phyloP scores from a whole-genome alignment of 2,329 filamentous ascomycete genomes.

The Lachnellula arida region DNA sequence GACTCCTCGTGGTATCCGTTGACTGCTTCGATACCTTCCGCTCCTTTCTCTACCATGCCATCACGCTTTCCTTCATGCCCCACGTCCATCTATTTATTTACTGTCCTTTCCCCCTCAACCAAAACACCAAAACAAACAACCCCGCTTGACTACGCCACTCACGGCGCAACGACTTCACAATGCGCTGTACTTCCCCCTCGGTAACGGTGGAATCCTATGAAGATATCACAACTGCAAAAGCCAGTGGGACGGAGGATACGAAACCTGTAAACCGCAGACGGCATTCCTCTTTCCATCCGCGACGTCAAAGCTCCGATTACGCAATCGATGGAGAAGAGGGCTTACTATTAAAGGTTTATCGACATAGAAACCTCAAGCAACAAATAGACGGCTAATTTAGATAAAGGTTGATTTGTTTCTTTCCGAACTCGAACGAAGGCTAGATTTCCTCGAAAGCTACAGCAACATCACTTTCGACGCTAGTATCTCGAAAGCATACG shows the following conservation, averaged over 20 bases:
- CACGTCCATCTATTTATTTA: not conserved
- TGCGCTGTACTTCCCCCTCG: slow-evolving; percentile 30
- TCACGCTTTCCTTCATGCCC: not conserved
- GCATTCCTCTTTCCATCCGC: slow-evolving; percentile 53
- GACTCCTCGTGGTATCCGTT: not conserved
- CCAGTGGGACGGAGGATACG: slow-evolving; percentile 17
- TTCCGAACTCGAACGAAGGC: slow-evolving; percentile 75
- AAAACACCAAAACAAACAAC: not conserved
- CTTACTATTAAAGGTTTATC: slow-evolving; percentile 50
- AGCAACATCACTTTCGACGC: slow-evolving; percentile 78
- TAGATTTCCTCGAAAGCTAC: slow-evolving; percentile 86
- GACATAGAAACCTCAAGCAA: not conserved
- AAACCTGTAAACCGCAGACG: slow-evolving; percentile 34
- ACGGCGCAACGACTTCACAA: slow-evolving; percentile 14
- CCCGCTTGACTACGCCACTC: not conserved
- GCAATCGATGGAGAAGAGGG: slow-evolving; percentile 60
- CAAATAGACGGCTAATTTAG: slow-evolving; percentile 6
- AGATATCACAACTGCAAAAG: slow-evolving; percentile 17
- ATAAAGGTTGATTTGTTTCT: slow-evolving; percentile 72
- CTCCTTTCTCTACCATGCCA: not conserved
- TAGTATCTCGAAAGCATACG: slow-evolving; percentile 78
- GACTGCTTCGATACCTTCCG: not conserved
- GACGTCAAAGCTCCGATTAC: slow-evolving; percentile 51
- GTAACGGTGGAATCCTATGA: slow-evolving; percentile 32
- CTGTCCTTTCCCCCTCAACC: no score